Percentiles rank a stretch among this genome's conserved stretches.
These are phyloP conservation scores for Zoysia pacifica DNA, from an alignment of 176 grass and related monocot genomes.

Conservation along the genomic window DNA sequence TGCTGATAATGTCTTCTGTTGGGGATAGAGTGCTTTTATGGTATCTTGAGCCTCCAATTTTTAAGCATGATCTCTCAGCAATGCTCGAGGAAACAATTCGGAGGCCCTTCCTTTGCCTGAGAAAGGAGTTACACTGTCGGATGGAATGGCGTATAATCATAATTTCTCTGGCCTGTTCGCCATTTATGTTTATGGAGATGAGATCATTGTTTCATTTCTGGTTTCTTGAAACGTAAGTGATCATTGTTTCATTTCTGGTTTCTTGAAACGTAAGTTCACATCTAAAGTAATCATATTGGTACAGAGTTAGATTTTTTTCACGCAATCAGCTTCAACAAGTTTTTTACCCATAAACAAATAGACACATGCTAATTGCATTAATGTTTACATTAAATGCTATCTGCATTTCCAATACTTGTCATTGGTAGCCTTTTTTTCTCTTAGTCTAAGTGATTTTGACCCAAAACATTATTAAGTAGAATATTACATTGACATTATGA, in stretches of 20 bases:
- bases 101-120: slow-evolving; percentile 82
- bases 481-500: neutral
- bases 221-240: slow-evolving; percentile 82
- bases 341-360: slow-evolving; percentile 2
- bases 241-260: slow-evolving; percentile 74
- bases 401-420: neutral
- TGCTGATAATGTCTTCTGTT: slow-evolving; percentile 25
- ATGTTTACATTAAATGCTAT: neutral
- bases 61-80: slow-evolving; percentile 67
- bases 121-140: slow-evolving; percentile 61
- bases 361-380: neutral
- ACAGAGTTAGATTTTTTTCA: slow-evolving; percentile 12
- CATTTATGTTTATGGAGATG: slow-evolving; percentile 63
- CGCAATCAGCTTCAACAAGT: slow-evolving; percentile 8
- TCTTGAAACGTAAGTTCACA: slow-evolving; percentile 67
- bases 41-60: slow-evolving; percentile 73
- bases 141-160: slow-evolving; percentile 60
- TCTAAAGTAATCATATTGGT: slow-evolving; percentile 9
- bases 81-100: slow-evolving; percentile 56
- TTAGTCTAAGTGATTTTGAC: slow-evolving; percentile 14
- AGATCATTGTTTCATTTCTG: slow-evolving; percentile 65
- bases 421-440: neutral
- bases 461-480: slow-evolving; percentile 12
- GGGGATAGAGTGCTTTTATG: slow-evolving; percentile 60
- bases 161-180: slow-evolving; percentile 71